These are phyloP conservation scores for Arctium minus DNA, from an alignment of 129 eudicot genomes.

Conservation along the genomic window DNA sequence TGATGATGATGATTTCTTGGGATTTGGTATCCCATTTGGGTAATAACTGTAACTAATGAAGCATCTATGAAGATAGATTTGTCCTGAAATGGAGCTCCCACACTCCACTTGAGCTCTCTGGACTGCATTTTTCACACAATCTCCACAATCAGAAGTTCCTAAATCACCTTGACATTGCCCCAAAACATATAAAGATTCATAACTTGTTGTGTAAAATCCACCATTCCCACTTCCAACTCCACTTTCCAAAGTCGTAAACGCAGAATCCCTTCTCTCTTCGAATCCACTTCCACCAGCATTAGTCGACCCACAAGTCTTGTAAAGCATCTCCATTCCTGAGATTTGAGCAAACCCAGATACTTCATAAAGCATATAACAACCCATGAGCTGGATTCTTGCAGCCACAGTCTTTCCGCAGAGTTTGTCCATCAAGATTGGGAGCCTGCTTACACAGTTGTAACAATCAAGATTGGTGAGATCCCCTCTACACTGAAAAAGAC, in stretches of 20 bases:
- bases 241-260: constrained; percentile 57
- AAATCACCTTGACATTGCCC: constrained; percentile 95
- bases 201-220: constrained; percentile 61
- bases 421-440: constrained; percentile 71
- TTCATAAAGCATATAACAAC: constrained; percentile 87
- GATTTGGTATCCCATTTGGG: constrained; percentile 64
- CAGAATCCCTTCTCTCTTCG: constrained; percentile 78
- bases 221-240: constrained; percentile 48
- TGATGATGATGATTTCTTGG: constrained; percentile 43
- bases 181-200: constrained; percentile 57
- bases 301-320: constrained; percentile 60
- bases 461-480: constrained; percentile 75
- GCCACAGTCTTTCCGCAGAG: constrained; percentile 79
- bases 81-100: constrained; percentile 78
- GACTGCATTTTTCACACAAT: constrained; percentile 77
- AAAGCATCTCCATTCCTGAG: constrained; percentile 79
- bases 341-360: constrained; percentile 72
- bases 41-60: constrained; percentile 63
- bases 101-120: constrained; percentile 86
- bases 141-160: constrained; percentile 66
- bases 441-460: constrained; percentile 62
- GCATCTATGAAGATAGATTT: constrained; percentile 72
- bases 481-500: constrained; percentile 87
- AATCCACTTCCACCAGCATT: constrained; percentile 59
- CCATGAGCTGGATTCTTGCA: constrained; percentile 76